Conservation (phyloP, 768 basidiomycete genomes). For the Pulveroboletus sp. region DNA sequence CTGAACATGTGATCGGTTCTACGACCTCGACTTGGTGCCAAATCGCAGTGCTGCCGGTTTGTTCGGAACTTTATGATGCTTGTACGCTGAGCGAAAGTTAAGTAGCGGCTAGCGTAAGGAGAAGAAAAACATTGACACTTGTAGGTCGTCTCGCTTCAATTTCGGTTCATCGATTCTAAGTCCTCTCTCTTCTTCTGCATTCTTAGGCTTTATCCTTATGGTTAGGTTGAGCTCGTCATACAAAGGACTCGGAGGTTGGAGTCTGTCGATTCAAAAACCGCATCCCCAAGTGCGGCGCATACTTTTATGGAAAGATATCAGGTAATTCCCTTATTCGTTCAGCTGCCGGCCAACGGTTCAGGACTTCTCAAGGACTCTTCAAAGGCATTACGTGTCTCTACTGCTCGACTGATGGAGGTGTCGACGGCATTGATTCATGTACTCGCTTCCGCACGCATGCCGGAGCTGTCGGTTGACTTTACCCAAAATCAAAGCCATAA, state of each 20-base stretch:
- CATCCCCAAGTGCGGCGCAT: no score
- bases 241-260: no score
- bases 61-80: conserved; percentile 1
- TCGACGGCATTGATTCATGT: background rate
- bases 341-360: no score
- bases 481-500: conserved; percentile 2
- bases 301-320: no score
- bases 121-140: conserved; percentile 9
- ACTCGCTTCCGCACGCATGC: background rate
- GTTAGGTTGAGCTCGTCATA: no score
- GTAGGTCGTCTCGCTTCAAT: conserved; percentile 2
- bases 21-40: background rate
- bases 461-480: background rate
- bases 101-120: background rate
- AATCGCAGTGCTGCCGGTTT: background rate
- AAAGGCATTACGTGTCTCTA: no score
- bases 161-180: background rate
- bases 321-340: no score
- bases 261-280: no score
- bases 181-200: background rate
- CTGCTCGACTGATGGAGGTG: no score
- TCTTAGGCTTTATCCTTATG: background rate
- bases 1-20: conserved; percentile 19
- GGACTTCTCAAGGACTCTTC: no score
- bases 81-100: conserved; percentile 2